Base-by-base conservation (phyloP, 2,329 filamentous ascomycete species). In the Fusarium acutatum region DNA sequence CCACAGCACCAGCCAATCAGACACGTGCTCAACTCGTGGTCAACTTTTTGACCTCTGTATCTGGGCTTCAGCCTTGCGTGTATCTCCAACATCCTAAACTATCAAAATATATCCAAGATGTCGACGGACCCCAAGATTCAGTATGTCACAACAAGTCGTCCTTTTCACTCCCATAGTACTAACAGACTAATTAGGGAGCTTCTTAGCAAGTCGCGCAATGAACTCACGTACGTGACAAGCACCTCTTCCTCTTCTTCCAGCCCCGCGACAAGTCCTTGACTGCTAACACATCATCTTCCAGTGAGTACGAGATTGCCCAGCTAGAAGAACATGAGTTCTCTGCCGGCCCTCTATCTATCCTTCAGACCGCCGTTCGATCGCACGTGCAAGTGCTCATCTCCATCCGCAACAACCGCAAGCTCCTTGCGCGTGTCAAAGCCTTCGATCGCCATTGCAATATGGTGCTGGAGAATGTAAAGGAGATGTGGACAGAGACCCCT, bases 401-500 rank as follows among this genome's bases (percentile, higher is more conserved):
- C 61, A 96, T 96, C 86, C 95, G 96, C 76, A 98, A 97, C 90
- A 98, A 98, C 88, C 93, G 96, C 84, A 99, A 99, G 88, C 89
- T 99, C 53, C 92, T 99, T 62, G 96, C 96, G 58, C 93, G 96
- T 74, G 96, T 99, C 80, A 99, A 99, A 88, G 96, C 96, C 12
- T 99, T 99, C 82, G 96, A 99, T 85, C 90, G 96, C 69, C 96
- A 99, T 85, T 98, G 95, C 90, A 99, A 99, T 86, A 98, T 99
- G 96, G 94, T 97, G 7, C 87, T 98, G 53, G 95, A 97, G 87
- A 97, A 97, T 77, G 95, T 97, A 49, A 85, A 85, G 88, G 96
- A 99, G 86, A 98, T 99, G 96, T 99, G 96, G 96, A 98, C 95
- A 15, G 96, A 99, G 86, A 96, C 93, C 63, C 95, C 96, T 54